Percentiles rank a stretch among this genome's conserved stretches.
Evolutionary conservation across 805 yeast genomes (phyloP).

Genomic region (Candida golubevii): DNA sequence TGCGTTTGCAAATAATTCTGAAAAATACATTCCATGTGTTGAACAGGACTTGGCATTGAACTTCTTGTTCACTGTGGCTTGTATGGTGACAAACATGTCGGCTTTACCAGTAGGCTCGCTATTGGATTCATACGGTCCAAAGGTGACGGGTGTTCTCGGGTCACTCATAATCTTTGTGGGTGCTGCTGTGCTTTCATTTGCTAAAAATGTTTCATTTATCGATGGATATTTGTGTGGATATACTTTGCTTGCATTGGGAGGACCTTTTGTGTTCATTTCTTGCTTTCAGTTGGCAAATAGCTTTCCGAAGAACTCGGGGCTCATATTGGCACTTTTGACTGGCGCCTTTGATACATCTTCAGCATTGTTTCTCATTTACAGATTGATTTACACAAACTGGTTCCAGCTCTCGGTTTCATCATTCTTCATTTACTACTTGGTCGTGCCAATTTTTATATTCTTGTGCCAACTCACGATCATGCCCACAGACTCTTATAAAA

Average conservation of each 20-base stretch:
- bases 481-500: slow-evolving; percentile 76
- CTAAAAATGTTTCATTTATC: slow-evolving; percentile 27
- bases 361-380: slow-evolving; percentile 76
- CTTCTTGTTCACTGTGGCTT: slow-evolving; percentile 78
- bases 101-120: slow-evolving; percentile 81
- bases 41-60: slow-evolving; percentile 83
- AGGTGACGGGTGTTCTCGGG: slow-evolving; percentile 73
- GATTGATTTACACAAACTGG: slow-evolving; percentile 54
- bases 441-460: slow-evolving; percentile 76
- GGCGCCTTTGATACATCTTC: slow-evolving; percentile 95
- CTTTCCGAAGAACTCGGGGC: slow-evolving; percentile 78
- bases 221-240: slow-evolving; percentile 79
- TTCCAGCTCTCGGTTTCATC: slow-evolving; percentile 40
- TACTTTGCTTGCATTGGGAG: slow-evolving; percentile 75
- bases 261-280: slow-evolving; percentile 90
- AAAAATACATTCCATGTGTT: slow-evolving; percentile 39
- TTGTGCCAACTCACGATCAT: slow-evolving; percentile 70
- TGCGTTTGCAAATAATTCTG: background rate
- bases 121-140: slow-evolving; percentile 77
- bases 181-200: slow-evolving; percentile 43
- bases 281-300: slow-evolving; percentile 86
- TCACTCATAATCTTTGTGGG: slow-evolving; percentile 56
- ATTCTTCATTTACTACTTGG: slow-evolving; percentile 64
- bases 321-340: slow-evolving; percentile 74
- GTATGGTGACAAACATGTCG: slow-evolving; percentile 78